Evolutionary conservation across 2,329 filamentous ascomycete species (phyloP), one percentile per base, ranked within the genome.

Genomic region (Pezicula radicicola): DNA sequence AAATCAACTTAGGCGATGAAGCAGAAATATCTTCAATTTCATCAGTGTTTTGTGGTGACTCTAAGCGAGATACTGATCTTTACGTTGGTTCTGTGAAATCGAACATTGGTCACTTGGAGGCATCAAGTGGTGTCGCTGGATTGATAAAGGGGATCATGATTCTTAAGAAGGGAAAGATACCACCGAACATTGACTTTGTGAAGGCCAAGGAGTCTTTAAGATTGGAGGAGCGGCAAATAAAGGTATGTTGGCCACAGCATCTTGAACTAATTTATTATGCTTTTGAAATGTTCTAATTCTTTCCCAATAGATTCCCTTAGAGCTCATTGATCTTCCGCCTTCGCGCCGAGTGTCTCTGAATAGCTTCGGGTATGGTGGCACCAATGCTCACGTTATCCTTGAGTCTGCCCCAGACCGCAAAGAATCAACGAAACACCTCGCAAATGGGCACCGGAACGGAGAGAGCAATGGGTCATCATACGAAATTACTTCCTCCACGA

Each of bases 301-400:
- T 33, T 4, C 8, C 3, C 12, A 33, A 33, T 33, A 51, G 49
- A 37, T 51, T 27, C 36, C 50, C 25, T 19, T 48, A 21, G 33
- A 33, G 25, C 28, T 46, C 21, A 40, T 30, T 6, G 35, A 37
- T 19, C 46, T 52, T 12, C 52, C 48, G 16, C 19, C 35, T 13
- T 27, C 35, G 4, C 44, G 55, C 2, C 52, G 51, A 13, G 48
- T 43, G 30, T 53, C 48, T n/a, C 45, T 63, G 8, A 63, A 60
- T 21, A 49, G 21, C 18, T 60, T 77, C 42, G 74, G 74, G 0
- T 75, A 72, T 27, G 74, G 74, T 6, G 74, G 74, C n/a, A 71
- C 73, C 15, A 77, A 77, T 53, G 71, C 70, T 3, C 74, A 76
- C 55, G 66, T 66, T 3, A 66, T 76, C 4, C 61, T 61, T 50